These are phyloP conservation scores for Sonneratia caseolaris DNA, from an alignment of 345 rosid species.

Conservation along the genomic window DNA sequence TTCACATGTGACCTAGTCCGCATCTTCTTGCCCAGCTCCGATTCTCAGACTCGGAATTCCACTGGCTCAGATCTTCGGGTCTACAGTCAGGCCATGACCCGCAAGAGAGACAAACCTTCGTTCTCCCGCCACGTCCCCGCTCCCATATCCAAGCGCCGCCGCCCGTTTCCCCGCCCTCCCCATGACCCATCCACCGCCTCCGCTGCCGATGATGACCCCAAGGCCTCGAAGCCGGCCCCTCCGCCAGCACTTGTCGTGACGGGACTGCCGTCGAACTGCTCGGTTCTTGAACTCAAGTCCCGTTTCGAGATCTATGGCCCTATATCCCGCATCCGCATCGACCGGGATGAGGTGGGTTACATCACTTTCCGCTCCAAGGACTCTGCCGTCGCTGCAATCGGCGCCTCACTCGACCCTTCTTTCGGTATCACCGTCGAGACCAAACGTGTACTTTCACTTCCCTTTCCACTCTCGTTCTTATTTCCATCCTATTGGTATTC, in stretches of 20 bases:
- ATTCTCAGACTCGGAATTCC: no score
- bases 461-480: neutral
- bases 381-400: conserved; percentile 70
- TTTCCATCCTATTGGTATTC: neutral
- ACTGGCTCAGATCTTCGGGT: no score
- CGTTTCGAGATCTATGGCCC: conserved; percentile 92
- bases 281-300: conserved; percentile 87
- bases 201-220: conserved; percentile 24
- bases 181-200: neutral
- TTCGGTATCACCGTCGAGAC: conserved; percentile 61
- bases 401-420: conserved; percentile 60
- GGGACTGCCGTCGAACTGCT: conserved; percentile 51
- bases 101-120: conserved; percentile 55
- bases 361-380: conserved; percentile 56
- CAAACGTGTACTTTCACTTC: conserved; percentile 25
- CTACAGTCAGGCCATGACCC: conserved; percentile 21
- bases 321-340: conserved; percentile 75
- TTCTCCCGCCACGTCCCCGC: conserved; percentile 22
- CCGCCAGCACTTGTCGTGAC: conserved; percentile 54
- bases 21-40: no score
- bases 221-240: conserved; percentile 31
- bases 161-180: conserved; percentile 31
- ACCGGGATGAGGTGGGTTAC: conserved; percentile 48
- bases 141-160: conserved; percentile 50
- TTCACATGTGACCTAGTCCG: no score